Conservation (phyloP, 305 asterid genomes). For the Solanum hybrid region DNA sequence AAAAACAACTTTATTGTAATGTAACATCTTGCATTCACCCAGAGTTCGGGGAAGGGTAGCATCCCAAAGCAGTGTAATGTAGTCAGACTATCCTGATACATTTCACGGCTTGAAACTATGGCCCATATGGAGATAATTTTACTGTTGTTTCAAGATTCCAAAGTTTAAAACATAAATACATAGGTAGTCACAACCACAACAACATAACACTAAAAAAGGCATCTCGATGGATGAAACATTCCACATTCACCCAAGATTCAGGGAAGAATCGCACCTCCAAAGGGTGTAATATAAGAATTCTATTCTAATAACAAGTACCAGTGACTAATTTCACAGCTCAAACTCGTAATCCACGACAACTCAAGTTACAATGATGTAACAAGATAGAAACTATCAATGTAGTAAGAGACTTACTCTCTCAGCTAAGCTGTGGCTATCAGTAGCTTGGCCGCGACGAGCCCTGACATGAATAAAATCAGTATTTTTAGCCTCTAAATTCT, state of each 20-base stretch:
- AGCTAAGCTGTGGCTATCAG: slow-evolving; percentile 78
- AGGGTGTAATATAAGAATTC: background rate
- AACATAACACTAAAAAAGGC: background rate
- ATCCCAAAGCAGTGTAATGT: background rate
- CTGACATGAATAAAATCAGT: slow-evolving; percentile 63
- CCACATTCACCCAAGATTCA: background rate
- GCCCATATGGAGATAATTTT: background rate
- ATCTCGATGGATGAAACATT: background rate
- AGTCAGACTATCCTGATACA: background rate
- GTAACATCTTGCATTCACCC: background rate
- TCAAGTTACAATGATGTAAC: background rate
- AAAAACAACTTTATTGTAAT: background rate
- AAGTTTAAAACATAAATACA: background rate
- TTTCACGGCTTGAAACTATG: background rate
- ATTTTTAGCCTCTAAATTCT: slow-evolving; percentile 30
- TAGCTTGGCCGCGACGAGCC: slow-evolving; percentile 77
- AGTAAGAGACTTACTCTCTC: slow-evolving; percentile 46
- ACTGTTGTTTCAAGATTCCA: too few relatives aligned
- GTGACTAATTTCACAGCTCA: background rate
- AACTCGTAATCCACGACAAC: background rate
- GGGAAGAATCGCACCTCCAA: background rate
- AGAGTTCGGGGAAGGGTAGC: background rate
- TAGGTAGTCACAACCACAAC: background rate
- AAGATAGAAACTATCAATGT: background rate
- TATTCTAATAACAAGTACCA: background rate